Conservation (phyloP, 2,329 filamentous ascomycete species). For the Westerdykella ornata region DNA sequence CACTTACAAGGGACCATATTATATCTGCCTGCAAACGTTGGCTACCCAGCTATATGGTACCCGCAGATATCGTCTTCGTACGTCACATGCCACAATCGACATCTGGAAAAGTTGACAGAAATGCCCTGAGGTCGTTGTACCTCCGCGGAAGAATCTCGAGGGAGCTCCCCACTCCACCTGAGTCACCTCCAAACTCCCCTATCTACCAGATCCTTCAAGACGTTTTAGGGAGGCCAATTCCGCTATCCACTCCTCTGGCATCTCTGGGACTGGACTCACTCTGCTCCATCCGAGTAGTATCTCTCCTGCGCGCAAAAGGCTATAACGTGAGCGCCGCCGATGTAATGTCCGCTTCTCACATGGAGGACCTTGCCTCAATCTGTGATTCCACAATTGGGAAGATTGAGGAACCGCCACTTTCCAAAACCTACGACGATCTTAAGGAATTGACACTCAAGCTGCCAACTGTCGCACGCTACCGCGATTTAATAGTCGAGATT, state of each 20-base stretch:
- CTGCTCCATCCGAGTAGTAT: conserved; percentile 56
- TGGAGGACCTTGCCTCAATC: conserved; percentile 27
- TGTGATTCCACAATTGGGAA: conserved; percentile 11
- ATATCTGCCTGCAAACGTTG: conserved; percentile 59
- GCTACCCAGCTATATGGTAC: conserved; percentile 80
- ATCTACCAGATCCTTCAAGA: conserved; percentile 41
- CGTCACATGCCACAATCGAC: conserved; percentile 64
- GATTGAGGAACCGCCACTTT: not conserved
- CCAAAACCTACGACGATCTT: conserved; percentile 1
- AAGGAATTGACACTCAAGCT: conserved; percentile 2
- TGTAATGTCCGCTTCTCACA: conserved; percentile 53
- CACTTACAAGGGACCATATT: conserved; percentile 43
- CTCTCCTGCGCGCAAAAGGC: conserved; percentile 53
- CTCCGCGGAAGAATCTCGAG: conserved; percentile 19
- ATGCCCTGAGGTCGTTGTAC: conserved; percentile 54
- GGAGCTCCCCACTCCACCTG: conserved; percentile 6
- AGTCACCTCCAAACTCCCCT: conserved; percentile 10
- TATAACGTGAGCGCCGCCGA: conserved; percentile 53
- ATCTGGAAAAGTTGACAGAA: conserved; percentile 78
- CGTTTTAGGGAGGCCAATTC: conserved; percentile 38
- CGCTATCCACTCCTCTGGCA: conserved; percentile 42
- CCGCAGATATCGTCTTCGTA: conserved; percentile 61
- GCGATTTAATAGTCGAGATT: conserved; percentile 29
- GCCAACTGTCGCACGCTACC: conserved; percentile 10
- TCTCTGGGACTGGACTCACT: conserved; percentile 61